Base-by-base conservation (phyloP, 768 basidiomycete genomes). In the Dacryopinax primogenitus region DNA sequence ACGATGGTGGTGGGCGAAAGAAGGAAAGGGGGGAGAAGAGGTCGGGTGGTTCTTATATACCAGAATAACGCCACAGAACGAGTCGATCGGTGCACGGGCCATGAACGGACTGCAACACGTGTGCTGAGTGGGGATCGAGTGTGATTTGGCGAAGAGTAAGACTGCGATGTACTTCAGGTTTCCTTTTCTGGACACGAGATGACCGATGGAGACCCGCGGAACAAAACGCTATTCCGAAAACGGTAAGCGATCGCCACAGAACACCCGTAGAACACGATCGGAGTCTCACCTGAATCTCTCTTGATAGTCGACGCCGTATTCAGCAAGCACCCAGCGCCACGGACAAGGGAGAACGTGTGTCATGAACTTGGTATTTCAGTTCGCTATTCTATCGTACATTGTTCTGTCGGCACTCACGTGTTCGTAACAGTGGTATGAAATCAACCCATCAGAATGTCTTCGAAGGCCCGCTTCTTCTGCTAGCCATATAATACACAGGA, bases 1-100 rank as follows among this genome's bases (percentile, higher is more conserved):
- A 15, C 13, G 26, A 9, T 6, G 51, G 51, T 58, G 51, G 51
- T 58, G 51, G 51, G 41, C 41, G 30, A 58, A 58, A 21, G 51
- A 58, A 15, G 30, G 51, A 30, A 58, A 28, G 26, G 30, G 15
- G 15, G 11, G 6, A 30, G 26, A 58, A 11, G 30, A 30, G 30
- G 51, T n/a, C 37, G 13, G 9, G 26, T 28, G 51, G 51, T 58
- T 58, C 51, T 58, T 58, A 58, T 58, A 58, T n/a, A n/a, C n/a
- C n/a, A n/a, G 45, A 37, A 18, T 9, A 23, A 15, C 41, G 3
- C 4, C 13, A 6, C 4, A 32, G 51, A 11, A 30, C 15, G 51
- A 9, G 13, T 26, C 12, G 51, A 58, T 26, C 51, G 30, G 30
- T 30, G 51, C 51, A 58, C 51, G 51, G 51, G 51, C 51, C 51